A percentile compares a stretch with the other conserved stretches of the same genome.
phyloP scores from a whole-genome alignment of 1,139 yeast genomes.

The Suhomyces chickasaworum region DNA sequence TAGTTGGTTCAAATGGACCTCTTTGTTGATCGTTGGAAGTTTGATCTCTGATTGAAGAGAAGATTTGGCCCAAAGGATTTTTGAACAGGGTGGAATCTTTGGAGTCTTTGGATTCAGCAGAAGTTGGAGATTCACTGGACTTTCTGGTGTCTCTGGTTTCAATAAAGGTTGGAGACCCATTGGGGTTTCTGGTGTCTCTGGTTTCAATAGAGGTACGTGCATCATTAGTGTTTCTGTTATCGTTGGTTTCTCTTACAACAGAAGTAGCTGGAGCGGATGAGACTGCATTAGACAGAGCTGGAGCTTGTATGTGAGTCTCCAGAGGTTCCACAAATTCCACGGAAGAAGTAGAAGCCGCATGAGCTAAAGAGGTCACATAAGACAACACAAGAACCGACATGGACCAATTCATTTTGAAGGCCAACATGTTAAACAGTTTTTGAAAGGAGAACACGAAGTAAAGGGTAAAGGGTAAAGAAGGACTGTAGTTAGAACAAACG shows the following conservation, averaged over 20 bases:
- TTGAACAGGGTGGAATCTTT: background rate
- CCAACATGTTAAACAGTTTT: slow-evolving; percentile 12
- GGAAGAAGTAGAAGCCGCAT: slow-evolving; percentile 5
- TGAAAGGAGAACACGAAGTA: slow-evolving; percentile 2
- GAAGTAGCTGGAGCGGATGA: background rate
- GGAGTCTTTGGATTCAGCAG: background rate
- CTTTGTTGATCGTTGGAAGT: background rate
- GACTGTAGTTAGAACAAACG: slow-evolving; percentile 20
- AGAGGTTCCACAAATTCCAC: background rate
- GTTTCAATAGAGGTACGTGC: background rate
- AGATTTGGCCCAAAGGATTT: background rate
- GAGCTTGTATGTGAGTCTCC: background rate
- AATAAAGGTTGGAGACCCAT: background rate
- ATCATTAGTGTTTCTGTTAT: background rate
- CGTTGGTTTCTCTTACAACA: background rate
- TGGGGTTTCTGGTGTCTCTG: background rate
- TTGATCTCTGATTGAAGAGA: background rate
- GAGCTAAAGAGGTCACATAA: slow-evolving; percentile 7
- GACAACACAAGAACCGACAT: slow-evolving; percentile 14
- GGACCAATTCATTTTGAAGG: slow-evolving; percentile 12
- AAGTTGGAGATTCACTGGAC: background rate
- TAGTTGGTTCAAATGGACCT: background rate
- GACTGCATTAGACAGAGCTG: background rate
- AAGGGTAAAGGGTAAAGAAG: slow-evolving; percentile 13
- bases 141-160: background rate